Evolutionary conservation across 371 early-diverging fungal species (phyloP).

Genomic region (Thermomucor indicae-seudaticae): DNA sequence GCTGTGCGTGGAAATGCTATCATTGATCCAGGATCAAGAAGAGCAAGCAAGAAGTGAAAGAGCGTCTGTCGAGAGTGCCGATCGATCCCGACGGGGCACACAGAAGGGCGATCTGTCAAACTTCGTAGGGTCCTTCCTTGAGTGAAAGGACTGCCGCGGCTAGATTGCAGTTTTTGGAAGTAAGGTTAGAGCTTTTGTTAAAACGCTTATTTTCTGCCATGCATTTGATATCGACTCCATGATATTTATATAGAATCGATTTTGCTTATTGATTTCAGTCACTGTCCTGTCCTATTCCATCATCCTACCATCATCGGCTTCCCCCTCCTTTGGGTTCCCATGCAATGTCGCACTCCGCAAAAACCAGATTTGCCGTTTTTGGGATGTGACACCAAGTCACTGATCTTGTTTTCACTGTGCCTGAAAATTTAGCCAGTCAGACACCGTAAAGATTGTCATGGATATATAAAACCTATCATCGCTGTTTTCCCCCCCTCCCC

Average conservation of each 20-base stretch:
- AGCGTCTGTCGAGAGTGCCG: background rate
- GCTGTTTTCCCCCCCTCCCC: background rate
- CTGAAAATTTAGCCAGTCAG: conserved; percentile 7
- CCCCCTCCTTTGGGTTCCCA: conserved; percentile 4
- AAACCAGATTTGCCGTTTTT: conserved; percentile 2
- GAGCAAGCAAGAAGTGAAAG: background rate
- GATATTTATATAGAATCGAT: background rate
- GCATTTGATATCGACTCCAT: no score
- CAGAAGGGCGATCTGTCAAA: conserved; percentile 8
- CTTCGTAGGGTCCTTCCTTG: conserved; percentile 12
- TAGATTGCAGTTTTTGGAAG: conserved; percentile 13
- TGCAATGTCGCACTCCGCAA: conserved; percentile 4
- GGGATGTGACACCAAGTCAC: conserved; percentile 7
- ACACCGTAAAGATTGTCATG: background rate
- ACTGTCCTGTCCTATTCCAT: no score
- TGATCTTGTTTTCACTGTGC: conserved; percentile 6
- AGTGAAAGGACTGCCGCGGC: conserved; percentile 10
- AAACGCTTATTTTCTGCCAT: background rate
- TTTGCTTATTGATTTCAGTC: no score
- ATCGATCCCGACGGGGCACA: no score
- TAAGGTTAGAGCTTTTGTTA: background rate
- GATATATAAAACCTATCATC: background rate
- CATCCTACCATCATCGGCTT: no score
- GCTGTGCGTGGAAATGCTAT: no score
- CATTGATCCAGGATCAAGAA: no score